These are phyloP conservation scores for Lentinula edodes DNA, from an alignment of 768 basidiomycete genomes.

Conservation along the genomic window DNA sequence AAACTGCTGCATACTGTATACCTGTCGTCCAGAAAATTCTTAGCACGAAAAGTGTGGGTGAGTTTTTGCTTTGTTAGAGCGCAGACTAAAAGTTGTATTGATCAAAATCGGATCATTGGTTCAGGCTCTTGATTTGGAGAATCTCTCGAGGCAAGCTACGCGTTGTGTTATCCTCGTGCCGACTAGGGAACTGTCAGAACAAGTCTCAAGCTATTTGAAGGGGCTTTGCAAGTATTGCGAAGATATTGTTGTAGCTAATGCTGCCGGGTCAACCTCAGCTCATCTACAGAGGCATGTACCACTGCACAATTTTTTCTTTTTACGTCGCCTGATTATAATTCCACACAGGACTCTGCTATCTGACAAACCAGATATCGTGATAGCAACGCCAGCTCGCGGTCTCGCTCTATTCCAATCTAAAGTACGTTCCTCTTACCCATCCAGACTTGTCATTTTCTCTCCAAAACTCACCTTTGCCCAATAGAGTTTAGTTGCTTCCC, in stretches of 20 bases:
- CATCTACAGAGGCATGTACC: constrained; percentile 61
- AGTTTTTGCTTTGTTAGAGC: constrained; percentile 9
- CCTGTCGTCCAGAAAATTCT: constrained; percentile 88
- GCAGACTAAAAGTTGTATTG: neutral
- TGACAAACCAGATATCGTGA: constrained; percentile 74
- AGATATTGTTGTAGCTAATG: constrained; percentile 65
- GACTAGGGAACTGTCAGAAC: constrained; percentile 89
- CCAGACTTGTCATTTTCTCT: neutral
- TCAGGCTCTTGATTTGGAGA: constrained; percentile 33
- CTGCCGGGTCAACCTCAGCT: constrained; percentile 63
- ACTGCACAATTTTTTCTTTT: neutral
- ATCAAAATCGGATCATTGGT: neutral
- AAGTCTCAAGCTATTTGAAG: constrained; percentile 69
- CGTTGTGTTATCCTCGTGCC: constrained; percentile 81
- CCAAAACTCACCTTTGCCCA: neutral
- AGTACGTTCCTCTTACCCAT: constrained; percentile 23
- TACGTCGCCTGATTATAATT: neutral
- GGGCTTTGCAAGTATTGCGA: constrained; percentile 75
- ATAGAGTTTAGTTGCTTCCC: constrained; percentile 58
- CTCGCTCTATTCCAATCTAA: constrained; percentile 67
- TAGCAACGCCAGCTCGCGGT: constrained; percentile 73
- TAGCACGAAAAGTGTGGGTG: constrained; percentile 69
- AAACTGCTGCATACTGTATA: constrained; percentile 94
- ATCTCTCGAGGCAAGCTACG: constrained; percentile 48
- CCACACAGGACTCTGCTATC: constrained; percentile 30